Percentiles rank a stretch among this genome's conserved stretches.
phyloP scores from a whole-genome alignment of 345 rosid species.

The Kandelia obovata region DNA sequence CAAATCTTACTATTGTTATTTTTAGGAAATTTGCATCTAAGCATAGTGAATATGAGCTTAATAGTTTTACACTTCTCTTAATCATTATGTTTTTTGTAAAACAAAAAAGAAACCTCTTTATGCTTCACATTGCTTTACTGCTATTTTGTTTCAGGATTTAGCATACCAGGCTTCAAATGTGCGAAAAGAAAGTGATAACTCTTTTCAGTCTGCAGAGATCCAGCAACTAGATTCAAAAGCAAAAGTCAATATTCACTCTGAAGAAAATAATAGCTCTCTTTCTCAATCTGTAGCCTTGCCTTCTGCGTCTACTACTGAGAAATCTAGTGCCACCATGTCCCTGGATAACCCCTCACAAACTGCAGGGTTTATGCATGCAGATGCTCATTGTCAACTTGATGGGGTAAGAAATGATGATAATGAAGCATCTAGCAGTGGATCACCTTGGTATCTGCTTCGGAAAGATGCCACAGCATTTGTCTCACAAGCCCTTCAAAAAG shows the following conservation, averaged over 20 bases:
- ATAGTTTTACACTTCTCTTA: neutral
- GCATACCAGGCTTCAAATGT: slow-evolving; percentile 30
- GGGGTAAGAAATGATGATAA: slow-evolving; percentile 48
- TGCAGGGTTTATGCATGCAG: slow-evolving; percentile 21
- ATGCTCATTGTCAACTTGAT: slow-evolving; percentile 32
- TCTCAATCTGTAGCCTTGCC: slow-evolving; percentile 33
- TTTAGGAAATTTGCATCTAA: neutral
- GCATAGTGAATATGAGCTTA: neutral
- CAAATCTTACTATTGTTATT: neutral
- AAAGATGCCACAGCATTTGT: slow-evolving; percentile 83
- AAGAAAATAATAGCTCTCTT: slow-evolving; percentile 31
- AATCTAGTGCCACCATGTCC: slow-evolving; percentile 27
- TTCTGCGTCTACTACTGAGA: slow-evolving; percentile 37
- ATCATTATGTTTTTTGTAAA: too few species aligned
- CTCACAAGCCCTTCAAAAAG: slow-evolving; percentile 85
- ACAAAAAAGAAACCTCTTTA: neutral
- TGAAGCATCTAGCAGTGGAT: slow-evolving; percentile 61
- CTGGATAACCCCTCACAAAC: slow-evolving; percentile 27
- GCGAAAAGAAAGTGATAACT: slow-evolving; percentile 38
- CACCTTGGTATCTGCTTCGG: slow-evolving; percentile 91
- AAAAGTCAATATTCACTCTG: slow-evolving; percentile 33
- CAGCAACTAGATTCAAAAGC: slow-evolving; percentile 37
- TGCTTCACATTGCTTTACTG: neutral
- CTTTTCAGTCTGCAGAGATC: slow-evolving; percentile 31
- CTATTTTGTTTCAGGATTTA: slow-evolving; percentile 30